Conservation (phyloP, 2,329 filamentous ascomycete species). For the Fusarium sp. region DNA sequence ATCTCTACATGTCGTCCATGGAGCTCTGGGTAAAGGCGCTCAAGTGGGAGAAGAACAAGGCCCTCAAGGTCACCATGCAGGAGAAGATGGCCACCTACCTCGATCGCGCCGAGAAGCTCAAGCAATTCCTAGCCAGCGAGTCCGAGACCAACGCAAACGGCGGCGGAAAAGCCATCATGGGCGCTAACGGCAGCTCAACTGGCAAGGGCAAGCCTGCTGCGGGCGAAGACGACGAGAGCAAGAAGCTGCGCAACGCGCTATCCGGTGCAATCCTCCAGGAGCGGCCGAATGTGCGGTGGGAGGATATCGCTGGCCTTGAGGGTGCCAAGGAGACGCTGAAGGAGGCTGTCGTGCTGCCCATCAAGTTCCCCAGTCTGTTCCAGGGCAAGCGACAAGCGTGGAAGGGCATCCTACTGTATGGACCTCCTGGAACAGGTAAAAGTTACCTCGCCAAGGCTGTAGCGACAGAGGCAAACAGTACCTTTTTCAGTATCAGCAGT, state of each 20-base stretch:
- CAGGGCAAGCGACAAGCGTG: constrained; percentile 96
- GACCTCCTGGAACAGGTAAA: constrained; percentile 96
- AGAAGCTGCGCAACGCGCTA: constrained; percentile 93
- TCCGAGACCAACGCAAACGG: constrained; percentile 78
- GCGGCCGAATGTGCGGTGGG: constrained; percentile 97
- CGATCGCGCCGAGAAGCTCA: constrained; percentile 98
- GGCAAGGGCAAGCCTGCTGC: constrained; percentile 72
- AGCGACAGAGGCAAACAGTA: constrained; percentile 98
- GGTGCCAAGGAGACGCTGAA: constrained; percentile 96
- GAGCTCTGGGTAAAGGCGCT: constrained; percentile 99
- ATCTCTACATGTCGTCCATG: constrained; percentile 94
- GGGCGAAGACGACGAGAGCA: constrained; percentile 86
- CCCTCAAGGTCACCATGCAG: constrained; percentile 97
- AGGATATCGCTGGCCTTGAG: constrained; percentile 96
- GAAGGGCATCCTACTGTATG: constrained; percentile 98
- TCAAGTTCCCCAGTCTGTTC: constrained; percentile 98
- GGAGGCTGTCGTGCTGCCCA: constrained; percentile 96
- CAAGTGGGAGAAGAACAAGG: constrained; percentile 99
- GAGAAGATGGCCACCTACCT: constrained; percentile 97
- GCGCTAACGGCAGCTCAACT: constrained; percentile 78
- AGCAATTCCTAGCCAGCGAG: constrained; percentile 87
- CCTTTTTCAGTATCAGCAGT: constrained; percentile 98
- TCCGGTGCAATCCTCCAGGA: constrained; percentile 94
- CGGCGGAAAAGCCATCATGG: constrained; percentile 74
- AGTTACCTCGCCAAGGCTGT: constrained; percentile 98